Evolutionary conservation across 1,139 yeast species (phyloP).

Genomic region (Torulaspora globosa): DNA sequence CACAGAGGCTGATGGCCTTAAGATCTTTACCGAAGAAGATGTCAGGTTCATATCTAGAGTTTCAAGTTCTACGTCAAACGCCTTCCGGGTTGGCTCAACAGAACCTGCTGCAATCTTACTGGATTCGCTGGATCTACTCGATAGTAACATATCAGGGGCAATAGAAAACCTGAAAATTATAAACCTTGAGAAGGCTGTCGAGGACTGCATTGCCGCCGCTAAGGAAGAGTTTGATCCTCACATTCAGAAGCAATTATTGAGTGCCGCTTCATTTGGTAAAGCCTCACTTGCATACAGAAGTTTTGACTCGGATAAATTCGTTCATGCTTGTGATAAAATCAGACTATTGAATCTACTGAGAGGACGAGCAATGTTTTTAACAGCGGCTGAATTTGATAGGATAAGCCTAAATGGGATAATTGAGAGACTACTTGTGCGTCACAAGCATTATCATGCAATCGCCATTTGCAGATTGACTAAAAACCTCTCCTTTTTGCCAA

Average conservation of each 20-base stretch:
- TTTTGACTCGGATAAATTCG: slow-evolving; percentile 41
- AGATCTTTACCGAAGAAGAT: slow-evolving; percentile 54
- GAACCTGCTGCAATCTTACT: slow-evolving; percentile 77
- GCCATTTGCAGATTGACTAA: slow-evolving; percentile 52
- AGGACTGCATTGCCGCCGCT: slow-evolving; percentile 70
- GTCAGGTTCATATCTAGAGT: slow-evolving; percentile 69
- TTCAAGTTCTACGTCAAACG: slow-evolving; percentile 50
- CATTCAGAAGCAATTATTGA: slow-evolving; percentile 75
- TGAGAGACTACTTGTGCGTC: slow-evolving; percentile 55
- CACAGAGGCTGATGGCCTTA: slow-evolving; percentile 68
- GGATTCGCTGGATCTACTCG: slow-evolving; percentile 74
- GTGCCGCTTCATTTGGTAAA: slow-evolving; percentile 87
- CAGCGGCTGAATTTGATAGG: slow-evolving; percentile 49
- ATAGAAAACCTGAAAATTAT: slow-evolving; percentile 70
- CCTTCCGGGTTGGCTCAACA: slow-evolving; percentile 79
- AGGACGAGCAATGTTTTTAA: slow-evolving; percentile 66
- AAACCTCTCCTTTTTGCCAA: slow-evolving; percentile 12
- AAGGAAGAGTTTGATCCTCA: slow-evolving; percentile 68
- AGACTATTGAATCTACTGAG: slow-evolving; percentile 50
- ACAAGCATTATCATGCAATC: slow-evolving; percentile 60
- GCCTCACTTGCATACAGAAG: slow-evolving; percentile 42
- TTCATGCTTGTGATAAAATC: slow-evolving; percentile 54
- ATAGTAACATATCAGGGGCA: slow-evolving; percentile 70
- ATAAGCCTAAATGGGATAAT: slow-evolving; percentile 56
- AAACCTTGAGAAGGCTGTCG: slow-evolving; percentile 58